Base-by-base conservation (phyloP, 352 stramenopile genomes). In the Phytophthora kernoviae region DNA sequence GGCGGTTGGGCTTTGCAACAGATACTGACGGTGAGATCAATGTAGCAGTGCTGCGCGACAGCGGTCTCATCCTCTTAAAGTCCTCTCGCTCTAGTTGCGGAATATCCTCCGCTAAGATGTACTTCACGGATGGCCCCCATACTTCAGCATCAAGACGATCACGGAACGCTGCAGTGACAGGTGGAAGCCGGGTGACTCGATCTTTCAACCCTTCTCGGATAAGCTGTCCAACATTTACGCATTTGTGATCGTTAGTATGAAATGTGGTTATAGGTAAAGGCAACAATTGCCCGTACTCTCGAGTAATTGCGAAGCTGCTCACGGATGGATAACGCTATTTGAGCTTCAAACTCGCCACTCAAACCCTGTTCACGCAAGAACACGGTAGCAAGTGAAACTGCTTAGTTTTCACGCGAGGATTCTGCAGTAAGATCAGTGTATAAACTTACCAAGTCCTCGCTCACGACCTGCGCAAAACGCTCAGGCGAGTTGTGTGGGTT, bases 301-400 rank as follows among this genome's bases (percentile, higher is more conserved):
- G 84, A 80, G 58, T 93, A 91, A 45, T 90, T 78, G 6, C 75
- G 80, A 44, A 93, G 73, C 51, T 93, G 84, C 45, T 93, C 81
- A 15, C 80, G 84, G 62, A 93, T 93, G 4, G 81, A 87, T 45
- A 93, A 57, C 5, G 84, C 81, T 26, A 93, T 74, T 61, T 91
- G 79, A 1, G 80, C 81, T 65, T 91, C 79, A 49, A 93, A 93
- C 43, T 93, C 80, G 17, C 84, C 84, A 62, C 73, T 87, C 34
- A 93, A 70, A 21, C 84, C 84, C 83, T 92, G 30, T 12, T 2
- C 6, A 56, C 12, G 30, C 30, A 20, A 56, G 5, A 27, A 47
- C 5, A 18, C 46, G 33, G 5, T 18, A 37, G n/a, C 14, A 1
- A 34, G 7, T 42, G 7, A 30, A 14, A 14, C 41, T 15, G 3